These are phyloP conservation scores for Claviceps maximensis DNA, from an alignment of 2,329 filamentous ascomycete genomes.

Conservation along the genomic window DNA sequence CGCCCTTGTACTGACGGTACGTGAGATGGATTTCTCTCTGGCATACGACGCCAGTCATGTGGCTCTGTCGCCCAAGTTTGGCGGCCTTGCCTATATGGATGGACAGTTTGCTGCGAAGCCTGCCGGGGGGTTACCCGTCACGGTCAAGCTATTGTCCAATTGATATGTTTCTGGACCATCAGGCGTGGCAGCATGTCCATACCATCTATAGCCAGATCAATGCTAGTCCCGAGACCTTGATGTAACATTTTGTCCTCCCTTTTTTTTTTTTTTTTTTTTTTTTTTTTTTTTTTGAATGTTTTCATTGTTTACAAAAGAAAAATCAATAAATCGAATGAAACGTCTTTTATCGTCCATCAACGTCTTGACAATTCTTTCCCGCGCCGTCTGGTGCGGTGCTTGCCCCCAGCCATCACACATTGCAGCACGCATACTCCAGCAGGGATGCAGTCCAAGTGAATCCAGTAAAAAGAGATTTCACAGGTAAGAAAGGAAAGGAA, in stretches of 20 bases:
- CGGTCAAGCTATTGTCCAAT: background rate
- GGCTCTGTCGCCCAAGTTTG: background rate
- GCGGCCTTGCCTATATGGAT: slow-evolving; percentile 1
- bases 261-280: background rate
- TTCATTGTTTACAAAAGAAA: no score
- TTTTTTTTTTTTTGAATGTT: background rate
- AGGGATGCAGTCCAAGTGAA: no score
- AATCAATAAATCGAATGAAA: no score
- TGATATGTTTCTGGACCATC: background rate
- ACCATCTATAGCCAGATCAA: no score
- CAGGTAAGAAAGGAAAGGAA: no score
- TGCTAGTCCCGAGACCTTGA: no score
- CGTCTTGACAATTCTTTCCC: no score
- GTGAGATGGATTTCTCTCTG: background rate
- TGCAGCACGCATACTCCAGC: no score
- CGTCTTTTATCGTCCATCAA: no score
- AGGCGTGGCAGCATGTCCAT: background rate
- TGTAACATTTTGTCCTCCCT: background rate
- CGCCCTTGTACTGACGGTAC: background rate
- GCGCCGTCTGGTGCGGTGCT: no score
- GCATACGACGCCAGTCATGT: slow-evolving; percentile 1
- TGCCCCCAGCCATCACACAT: no score
- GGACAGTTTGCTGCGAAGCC: slow-evolving; percentile 2
- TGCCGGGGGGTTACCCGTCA: slow-evolving; percentile 1
- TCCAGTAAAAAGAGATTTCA: no score